Conservation (phyloP, 2,329 filamentous ascomycete species). For the Colletotrichum magnum region DNA sequence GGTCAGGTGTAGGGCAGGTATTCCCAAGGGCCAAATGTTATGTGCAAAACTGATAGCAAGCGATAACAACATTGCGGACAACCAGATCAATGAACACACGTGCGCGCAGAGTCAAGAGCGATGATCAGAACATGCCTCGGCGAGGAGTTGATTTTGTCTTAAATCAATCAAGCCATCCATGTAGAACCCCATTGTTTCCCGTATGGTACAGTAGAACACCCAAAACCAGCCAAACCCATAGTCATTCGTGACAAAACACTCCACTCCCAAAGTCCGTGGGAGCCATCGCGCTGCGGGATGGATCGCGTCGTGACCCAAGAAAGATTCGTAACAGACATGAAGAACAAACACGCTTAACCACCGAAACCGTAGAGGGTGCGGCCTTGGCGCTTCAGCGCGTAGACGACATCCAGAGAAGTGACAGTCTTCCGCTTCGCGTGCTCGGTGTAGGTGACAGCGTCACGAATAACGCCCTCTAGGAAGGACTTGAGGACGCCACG, state of each 20-base stretch:
- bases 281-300: conserved; percentile 31
- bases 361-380: conserved; percentile 91
- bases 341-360: conserved; percentile 71
- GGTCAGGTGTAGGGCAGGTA: too few species aligned
- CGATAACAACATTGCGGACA: too few species aligned
- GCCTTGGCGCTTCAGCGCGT: conserved; percentile 78
- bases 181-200: conserved; percentile 54
- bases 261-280: conserved; percentile 46
- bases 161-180: conserved; percentile 45
- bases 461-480: conserved; percentile 82
- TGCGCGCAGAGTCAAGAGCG: too few species aligned
- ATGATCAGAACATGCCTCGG: conserved; percentile 39
- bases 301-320: conserved; percentile 43
- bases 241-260: conserved; percentile 57
- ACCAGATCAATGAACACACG: too few species aligned
- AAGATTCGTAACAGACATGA: conserved; percentile 55
- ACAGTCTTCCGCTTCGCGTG: conserved; percentile 87
- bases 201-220: conserved; percentile 60
- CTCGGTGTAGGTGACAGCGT: conserved; percentile 84
- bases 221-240: conserved; percentile 59
- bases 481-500: conserved; percentile 84
- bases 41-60: too few species aligned
- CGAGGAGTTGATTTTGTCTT: conserved; percentile 40
- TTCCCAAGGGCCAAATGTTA: too few species aligned
- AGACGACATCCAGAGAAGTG: conserved; percentile 78